Evolutionary conservation across 164 flowering plant genomes (phyloP).

Genomic region (Hamamelis virginiana): DNA sequence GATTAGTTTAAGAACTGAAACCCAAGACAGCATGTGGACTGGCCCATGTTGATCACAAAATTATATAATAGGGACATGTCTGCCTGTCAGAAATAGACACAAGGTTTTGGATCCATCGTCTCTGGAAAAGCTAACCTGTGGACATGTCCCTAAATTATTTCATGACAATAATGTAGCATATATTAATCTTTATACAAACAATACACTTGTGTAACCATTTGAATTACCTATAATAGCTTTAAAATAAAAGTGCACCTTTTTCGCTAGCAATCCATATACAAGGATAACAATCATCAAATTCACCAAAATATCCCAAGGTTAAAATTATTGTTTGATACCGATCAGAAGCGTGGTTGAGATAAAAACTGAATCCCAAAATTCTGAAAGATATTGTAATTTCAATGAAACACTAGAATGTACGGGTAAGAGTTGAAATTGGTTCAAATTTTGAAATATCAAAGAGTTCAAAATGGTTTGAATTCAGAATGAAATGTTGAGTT

Average conservation of each 20-base stretch:
- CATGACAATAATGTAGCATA: neutral
- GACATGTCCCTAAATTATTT: neutral
- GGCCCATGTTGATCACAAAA: constrained; percentile 6
- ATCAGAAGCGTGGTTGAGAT: neutral
- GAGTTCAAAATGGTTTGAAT: neutral
- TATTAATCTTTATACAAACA: neutral
- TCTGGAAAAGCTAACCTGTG: neutral
- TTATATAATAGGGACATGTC: neutral
- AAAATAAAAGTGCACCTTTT: too few species aligned
- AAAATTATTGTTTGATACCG: neutral
- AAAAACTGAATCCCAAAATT: neutral
- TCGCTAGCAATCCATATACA: neutral
- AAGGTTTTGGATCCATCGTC: constrained; percentile 8
- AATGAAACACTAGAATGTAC: neutral
- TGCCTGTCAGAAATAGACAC: constrained; percentile 10
- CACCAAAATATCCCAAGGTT: neutral
- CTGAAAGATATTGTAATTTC: neutral
- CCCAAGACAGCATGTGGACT: constrained; percentile 17
- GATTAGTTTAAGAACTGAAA: neutral
- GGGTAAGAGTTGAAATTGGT: neutral
- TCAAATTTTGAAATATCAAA: neutral
- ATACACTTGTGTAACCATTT: neutral
- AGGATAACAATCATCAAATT: neutral
- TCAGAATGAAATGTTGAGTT: neutral
- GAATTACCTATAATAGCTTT: too few species aligned